These are phyloP conservation scores for Rhazya stricta DNA, from an alignment of 257 asterid species.

Conservation along the genomic window DNA sequence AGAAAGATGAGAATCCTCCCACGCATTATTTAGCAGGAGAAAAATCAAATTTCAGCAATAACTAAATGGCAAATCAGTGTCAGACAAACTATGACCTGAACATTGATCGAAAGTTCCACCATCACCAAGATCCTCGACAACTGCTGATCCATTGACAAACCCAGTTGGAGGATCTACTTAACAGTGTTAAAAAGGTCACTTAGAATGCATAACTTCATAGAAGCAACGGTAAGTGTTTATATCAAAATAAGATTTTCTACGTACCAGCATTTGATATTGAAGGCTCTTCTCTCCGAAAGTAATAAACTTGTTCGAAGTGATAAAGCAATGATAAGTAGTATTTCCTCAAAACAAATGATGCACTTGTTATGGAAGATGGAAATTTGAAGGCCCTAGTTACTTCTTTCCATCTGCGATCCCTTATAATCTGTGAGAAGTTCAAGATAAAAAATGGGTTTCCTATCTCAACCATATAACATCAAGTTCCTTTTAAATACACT, in stretches of 20 bases:
- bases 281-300: conserved; percentile 70
- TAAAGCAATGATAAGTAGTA: conserved; percentile 74
- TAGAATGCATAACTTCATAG: conserved; percentile 8
- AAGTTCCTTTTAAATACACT: neutral
- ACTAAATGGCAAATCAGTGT: neutral
- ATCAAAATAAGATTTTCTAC: conserved; percentile 11
- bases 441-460: conserved; percentile 9
- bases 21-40: neutral
- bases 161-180: conserved; percentile 37
- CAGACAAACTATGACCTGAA: conserved; percentile 39
- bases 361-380: conserved; percentile 78
- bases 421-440: conserved; percentile 53
- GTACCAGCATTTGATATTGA: conserved; percentile 40
- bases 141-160: conserved; percentile 30
- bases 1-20: neutral
- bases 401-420: conserved; percentile 92
- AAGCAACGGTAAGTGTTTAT: neutral
- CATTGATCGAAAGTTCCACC: conserved; percentile 37
- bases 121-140: conserved; percentile 35
- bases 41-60: neutral
- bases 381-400: conserved; percentile 67
- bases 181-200: neutral
- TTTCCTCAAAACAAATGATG: conserved; percentile 75
- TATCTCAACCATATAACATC: neutral
- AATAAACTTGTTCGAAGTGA: conserved; percentile 95